Evolutionary conservation across 2,329 filamentous ascomycete species (phyloP).

Genomic region (Pseudogymnoascus sp.): DNA sequence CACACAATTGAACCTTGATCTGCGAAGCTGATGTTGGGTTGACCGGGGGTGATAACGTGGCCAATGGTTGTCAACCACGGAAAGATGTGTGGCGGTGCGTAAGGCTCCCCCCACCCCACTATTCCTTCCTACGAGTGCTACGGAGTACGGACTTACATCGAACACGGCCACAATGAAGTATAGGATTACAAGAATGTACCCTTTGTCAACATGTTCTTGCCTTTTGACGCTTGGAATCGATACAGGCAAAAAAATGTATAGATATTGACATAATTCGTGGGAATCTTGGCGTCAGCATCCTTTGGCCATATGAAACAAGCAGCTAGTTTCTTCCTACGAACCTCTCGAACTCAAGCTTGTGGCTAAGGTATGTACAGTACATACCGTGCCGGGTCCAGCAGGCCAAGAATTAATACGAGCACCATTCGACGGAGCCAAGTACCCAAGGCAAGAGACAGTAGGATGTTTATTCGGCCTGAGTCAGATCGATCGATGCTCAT

Average conservation of each 20-base stretch:
- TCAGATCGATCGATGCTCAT: background rate
- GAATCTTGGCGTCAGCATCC: background rate
- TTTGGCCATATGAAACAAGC: background rate
- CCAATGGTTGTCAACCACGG: background rate
- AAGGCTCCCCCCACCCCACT: background rate
- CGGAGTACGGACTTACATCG: background rate
- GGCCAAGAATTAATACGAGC: background rate
- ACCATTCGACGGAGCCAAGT: background rate
- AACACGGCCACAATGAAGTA: slow-evolving; percentile 3
- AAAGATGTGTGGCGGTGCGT: slow-evolving; percentile 6
- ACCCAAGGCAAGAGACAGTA: background rate
- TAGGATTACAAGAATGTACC: background rate
- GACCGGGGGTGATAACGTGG: slow-evolving; percentile 7
- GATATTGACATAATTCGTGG: background rate
- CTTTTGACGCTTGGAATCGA: background rate
- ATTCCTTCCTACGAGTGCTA: background rate
- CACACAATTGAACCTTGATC: slow-evolving; percentile 6
- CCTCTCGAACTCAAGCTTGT: background rate
- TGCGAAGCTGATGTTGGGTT: slow-evolving; percentile 2
- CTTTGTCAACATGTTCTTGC: background rate
- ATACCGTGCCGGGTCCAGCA: background rate
- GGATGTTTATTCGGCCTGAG: background rate
- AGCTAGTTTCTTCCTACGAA: background rate
- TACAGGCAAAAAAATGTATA: background rate
- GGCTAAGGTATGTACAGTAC: background rate